phyloP scores from a whole-genome alignment of 2,329 filamentous ascomycete species.

The Stagonosporopsis cucurbitacearum region DNA sequence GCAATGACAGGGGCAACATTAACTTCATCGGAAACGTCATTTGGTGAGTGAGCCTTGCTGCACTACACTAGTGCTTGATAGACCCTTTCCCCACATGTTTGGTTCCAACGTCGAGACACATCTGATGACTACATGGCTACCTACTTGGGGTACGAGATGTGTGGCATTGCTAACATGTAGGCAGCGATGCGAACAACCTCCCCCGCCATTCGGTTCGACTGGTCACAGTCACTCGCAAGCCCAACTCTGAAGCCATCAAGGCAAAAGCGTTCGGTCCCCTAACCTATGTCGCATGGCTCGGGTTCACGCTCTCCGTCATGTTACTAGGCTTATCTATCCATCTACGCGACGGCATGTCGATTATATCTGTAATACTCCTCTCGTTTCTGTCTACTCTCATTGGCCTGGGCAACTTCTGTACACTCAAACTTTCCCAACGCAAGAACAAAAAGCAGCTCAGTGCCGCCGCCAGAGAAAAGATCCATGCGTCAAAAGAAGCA shows the following conservation, averaged over 20 bases:
- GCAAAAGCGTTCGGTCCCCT: constrained; percentile 56
- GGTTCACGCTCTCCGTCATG: constrained; percentile 51
- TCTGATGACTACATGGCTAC: neutral
- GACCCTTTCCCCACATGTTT: constrained; percentile 11
- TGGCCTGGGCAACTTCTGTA: constrained; percentile 59
- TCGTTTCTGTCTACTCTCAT: constrained; percentile 58
- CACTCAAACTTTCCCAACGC: constrained; percentile 51
- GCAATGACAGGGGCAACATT: constrained; percentile 54
- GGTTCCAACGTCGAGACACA: constrained; percentile 3
- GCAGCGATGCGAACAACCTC: constrained; percentile 47
- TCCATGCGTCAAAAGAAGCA: neutral
- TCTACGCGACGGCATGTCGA: constrained; percentile 58
- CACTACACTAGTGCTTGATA: neutral
- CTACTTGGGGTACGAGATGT: neutral
- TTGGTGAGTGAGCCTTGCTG: constrained; percentile 40
- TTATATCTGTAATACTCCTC: constrained; percentile 56
- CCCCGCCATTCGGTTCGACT: constrained; percentile 51
- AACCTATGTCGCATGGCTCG: constrained; percentile 54
- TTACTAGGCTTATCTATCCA: constrained; percentile 55
- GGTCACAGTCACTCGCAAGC: constrained; percentile 47
- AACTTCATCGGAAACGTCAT: constrained; percentile 59
- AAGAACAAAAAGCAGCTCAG: constrained; percentile 7
- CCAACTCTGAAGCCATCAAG: constrained; percentile 38
- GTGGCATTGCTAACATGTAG: neutral
- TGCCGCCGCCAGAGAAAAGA: neutral